These are phyloP conservation scores for Aspergillus leporis DNA, from an alignment of 495 filamentous ascomycete species.

Conservation along the genomic window DNA sequence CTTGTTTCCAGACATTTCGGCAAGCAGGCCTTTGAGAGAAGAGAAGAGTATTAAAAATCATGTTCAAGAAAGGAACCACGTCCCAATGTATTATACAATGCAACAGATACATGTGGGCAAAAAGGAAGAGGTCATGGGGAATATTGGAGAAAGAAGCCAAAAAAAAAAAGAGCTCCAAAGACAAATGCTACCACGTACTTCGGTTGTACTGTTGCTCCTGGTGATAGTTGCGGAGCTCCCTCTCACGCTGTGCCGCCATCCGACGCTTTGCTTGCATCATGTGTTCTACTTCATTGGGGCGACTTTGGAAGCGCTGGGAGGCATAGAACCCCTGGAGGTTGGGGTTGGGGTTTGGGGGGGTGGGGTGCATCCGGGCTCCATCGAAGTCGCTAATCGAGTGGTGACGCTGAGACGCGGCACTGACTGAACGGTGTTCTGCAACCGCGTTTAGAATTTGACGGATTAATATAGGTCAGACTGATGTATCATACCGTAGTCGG, in stretches of 20 bases:
- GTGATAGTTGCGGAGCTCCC: conserved; percentile 99
- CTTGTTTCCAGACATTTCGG: conserved; percentile 81
- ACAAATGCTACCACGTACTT: conserved; percentile 70
- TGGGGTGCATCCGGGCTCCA: conserved; percentile 65
- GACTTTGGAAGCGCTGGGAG: conserved; percentile 86
- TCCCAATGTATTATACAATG: conserved; percentile 53
- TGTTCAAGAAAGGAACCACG: conserved; percentile 36
- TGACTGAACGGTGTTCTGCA: conserved; percentile 53
- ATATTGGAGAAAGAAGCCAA: conserved; percentile 34
- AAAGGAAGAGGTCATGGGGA: conserved; percentile 31
- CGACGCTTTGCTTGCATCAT: conserved; percentile 98
- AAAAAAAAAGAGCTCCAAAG: conserved; percentile 30
- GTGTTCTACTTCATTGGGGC: conserved; percentile 94
- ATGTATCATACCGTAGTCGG: conserved; percentile 53
- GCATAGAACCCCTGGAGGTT: conserved; percentile 94
- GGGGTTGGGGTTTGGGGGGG: conserved; percentile 69
- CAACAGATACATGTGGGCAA: conserved; percentile 43
- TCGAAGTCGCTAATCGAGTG: conserved; percentile 91
- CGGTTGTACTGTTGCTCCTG: conserved; percentile 99
- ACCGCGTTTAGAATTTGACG: conserved; percentile 23
- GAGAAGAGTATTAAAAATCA: conserved; percentile 48
- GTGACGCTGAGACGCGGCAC: conserved; percentile 57
- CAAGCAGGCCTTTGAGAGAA: conserved; percentile 67
- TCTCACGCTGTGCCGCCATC: conserved; percentile 97
- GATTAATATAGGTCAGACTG: conserved; percentile 10